A percentile compares a stretch with the other conserved stretches of the same genome.
Evolutionary conservation across 2,329 filamentous ascomycete species (phyloP).

Genomic region (Neurospora sp.): DNA sequence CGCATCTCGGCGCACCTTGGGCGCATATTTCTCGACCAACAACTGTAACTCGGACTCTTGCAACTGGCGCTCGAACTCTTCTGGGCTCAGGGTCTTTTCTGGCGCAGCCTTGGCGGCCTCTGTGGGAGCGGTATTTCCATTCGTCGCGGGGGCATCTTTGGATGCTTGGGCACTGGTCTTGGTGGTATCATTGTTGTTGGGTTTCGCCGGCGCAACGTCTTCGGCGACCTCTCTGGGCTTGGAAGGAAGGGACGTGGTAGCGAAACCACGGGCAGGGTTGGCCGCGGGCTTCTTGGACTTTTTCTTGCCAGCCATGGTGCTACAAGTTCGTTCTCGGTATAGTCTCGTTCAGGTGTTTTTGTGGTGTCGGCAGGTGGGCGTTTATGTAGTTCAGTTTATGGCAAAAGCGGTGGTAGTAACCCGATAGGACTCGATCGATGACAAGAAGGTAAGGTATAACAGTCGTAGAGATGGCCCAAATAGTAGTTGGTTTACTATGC

Average conservation of each 20-base stretch:
- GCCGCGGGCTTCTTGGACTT: constrained; percentile 88
- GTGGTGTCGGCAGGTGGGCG: neutral
- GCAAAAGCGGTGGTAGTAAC: neutral
- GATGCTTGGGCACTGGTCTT: constrained; percentile 12
- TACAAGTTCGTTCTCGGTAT: neutral
- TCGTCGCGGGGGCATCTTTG: constrained; percentile 13
- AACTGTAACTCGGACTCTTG: constrained; percentile 85
- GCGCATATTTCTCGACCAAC: constrained; percentile 72
- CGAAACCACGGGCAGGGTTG: constrained; percentile 86
- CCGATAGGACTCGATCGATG: neutral
- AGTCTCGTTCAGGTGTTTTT: neutral
- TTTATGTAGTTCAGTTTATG: neutral
- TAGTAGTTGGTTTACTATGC: neutral
- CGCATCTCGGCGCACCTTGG: constrained; percentile 71
- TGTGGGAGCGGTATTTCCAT: constrained; percentile 15
- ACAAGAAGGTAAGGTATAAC: neutral
- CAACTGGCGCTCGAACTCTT: constrained; percentile 82
- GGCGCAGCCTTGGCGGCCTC: constrained; percentile 11
- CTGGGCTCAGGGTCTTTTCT: constrained; percentile 55
- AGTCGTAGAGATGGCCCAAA: neutral
- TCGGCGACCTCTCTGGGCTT: constrained; percentile 57
- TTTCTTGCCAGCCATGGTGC: constrained; percentile 58
- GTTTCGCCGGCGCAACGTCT: constrained; percentile 6
- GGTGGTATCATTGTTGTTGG: constrained; percentile 14
- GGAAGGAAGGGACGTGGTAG: constrained; percentile 79